Conservation (phyloP, 2,329 filamentous ascomycete species). For the Alternaria conjuncta region DNA sequence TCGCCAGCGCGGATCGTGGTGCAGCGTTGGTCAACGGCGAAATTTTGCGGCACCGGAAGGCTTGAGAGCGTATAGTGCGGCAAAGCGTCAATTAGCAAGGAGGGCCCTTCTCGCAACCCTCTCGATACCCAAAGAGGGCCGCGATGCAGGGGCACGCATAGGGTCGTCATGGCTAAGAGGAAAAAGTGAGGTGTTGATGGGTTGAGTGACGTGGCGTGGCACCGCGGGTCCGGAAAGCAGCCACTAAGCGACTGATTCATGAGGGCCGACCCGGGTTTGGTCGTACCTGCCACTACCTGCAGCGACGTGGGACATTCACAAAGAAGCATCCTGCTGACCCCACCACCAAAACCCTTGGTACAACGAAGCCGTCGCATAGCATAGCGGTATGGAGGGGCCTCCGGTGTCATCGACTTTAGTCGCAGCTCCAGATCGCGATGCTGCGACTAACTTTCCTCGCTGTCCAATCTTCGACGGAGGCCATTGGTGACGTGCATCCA, state of each 20-base stretch:
- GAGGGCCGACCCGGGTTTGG: constrained; percentile 30
- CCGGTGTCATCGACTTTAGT: constrained; percentile 8
- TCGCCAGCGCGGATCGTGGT: constrained; percentile 31
- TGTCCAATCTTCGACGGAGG: constrained; percentile 15
- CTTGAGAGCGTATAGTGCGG: constrained; percentile 29
- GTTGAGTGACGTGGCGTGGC: constrained; percentile 38
- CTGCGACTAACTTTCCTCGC: constrained; percentile 6
- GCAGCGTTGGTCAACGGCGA: constrained; percentile 33
- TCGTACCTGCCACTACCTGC: constrained; percentile 20
- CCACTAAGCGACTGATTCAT: constrained; percentile 18
- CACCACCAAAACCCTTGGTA: constrained; percentile 16
- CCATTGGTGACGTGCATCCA: constrained; percentile 37
- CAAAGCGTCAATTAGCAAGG: constrained; percentile 23
- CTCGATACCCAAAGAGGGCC: constrained; percentile 29
- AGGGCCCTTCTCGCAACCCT: constrained; percentile 22
- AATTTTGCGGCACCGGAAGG: constrained; percentile 18
- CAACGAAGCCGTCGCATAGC: constrained; percentile 18
- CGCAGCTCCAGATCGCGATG: constrained; percentile 13
- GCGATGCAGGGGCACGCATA: constrained; percentile 37
- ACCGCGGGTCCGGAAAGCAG: constrained; percentile 17
- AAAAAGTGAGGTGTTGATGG: constrained; percentile 30
- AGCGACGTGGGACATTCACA: constrained; percentile 34
- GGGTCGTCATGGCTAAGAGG: constrained; percentile 25
- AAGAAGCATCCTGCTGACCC: constrained; percentile 21
- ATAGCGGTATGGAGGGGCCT: constrained; percentile 11